These are phyloP conservation scores for Adansonia gregorii DNA, from an alignment of 441 rosid species.

Conservation along the genomic window DNA sequence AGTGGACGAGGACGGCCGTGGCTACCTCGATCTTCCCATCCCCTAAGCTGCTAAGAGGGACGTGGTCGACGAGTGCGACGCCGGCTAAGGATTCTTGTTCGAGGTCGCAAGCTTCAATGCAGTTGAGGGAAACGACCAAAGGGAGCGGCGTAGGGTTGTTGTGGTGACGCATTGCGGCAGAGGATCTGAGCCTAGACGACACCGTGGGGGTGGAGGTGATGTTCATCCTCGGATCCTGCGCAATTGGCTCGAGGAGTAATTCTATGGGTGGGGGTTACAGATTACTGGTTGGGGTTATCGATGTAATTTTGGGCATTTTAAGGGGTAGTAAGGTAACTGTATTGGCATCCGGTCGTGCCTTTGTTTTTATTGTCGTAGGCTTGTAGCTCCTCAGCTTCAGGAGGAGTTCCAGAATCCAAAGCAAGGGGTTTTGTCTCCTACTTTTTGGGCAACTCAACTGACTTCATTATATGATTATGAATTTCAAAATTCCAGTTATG, in stretches of 20 bases:
- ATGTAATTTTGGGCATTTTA: constrained; percentile 36
- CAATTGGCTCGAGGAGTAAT: constrained; percentile 22
- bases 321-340: constrained; percentile 10
- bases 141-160: constrained; percentile 49
- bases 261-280: constrained; percentile 26
- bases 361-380: neutral
- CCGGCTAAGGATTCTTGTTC: constrained; percentile 85
- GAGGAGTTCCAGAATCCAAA: constrained; percentile 22
- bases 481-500: neutral
- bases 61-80: constrained; percentile 83
- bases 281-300: constrained; percentile 57
- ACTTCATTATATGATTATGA: too few relatives aligned
- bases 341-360: neutral
- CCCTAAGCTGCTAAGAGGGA: constrained; percentile 84
- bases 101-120: constrained; percentile 78
- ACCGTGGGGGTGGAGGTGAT: constrained; percentile 18
- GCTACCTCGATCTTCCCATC: constrained; percentile 91
- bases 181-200: constrained; percentile 43
- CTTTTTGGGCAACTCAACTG: neutral
- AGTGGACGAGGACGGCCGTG: constrained; percentile 84
- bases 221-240: constrained; percentile 32
- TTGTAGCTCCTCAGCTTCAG: constrained; percentile 17
- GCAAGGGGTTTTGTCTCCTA: neutral
- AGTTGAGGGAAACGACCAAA: constrained; percentile 79
- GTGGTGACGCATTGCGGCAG: constrained; percentile 66